Evolutionary conservation across 1,139 yeast genomes (phyloP), one percentile per base, ranked within the genome.

Genomic region (Pichia sp.): DNA sequence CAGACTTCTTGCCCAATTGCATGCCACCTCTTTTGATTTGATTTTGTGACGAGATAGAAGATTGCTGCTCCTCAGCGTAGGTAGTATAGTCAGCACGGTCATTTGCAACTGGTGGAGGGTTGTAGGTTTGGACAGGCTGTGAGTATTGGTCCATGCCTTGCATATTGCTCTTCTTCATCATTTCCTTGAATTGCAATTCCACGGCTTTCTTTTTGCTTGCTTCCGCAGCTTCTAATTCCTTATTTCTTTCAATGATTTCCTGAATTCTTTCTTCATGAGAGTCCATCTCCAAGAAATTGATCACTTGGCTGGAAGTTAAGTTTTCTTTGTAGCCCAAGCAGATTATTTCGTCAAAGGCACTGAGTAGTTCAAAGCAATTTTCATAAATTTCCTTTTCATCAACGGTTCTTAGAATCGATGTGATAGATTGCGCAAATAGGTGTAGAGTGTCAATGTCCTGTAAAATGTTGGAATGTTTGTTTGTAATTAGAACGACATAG

Each of bases 201-300:
- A 87, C 89, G 50, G 98, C 99, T 70, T 90, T 85, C 72, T 95
- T 87, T 75, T 92, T 93, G 72, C 98, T 86, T 73, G 93, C 97
- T 72, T 93, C 99, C 52, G 91, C 86, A 47, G 99, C 99, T 73
- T 93, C 99, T 68, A 90, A 77, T 74, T 93, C 99, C 74, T 93
- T 95, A 74, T 93, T 93, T 70, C 95, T 84, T 72, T 93, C 98
- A 66, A 95, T 93, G 68, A 93, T 92, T 71, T 95, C 98, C 75
- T 93, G 98, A 67, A 95, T 92, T 76, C 90, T 92, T 73, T 95
- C 99, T 73, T 95, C 99, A 68, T 93, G 98, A 44, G 96, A 87
- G 73, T 95, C 98, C 99, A 95, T 93, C 69, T 91, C 95, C 73
- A 95, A 77, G 73, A 89, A 93, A 16, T 95, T 88, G 70, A 83